These are phyloP conservation scores for Aureoboletus auriporus DNA, from an alignment of 768 basidiomycete species.

Conservation along the genomic window DNA sequence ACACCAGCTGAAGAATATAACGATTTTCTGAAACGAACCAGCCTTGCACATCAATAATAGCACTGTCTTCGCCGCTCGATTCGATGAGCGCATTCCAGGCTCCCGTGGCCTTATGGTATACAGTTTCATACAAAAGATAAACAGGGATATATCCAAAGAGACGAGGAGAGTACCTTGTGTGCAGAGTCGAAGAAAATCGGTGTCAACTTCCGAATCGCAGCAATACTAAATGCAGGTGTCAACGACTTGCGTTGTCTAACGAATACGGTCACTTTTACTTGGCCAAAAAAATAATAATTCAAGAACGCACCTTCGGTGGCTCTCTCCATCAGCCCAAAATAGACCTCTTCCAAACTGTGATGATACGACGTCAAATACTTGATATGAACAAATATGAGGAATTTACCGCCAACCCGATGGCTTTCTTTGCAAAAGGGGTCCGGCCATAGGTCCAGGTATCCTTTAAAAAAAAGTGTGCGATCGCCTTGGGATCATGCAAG, in stretches of 20 bases:
- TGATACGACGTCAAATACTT: neutral
- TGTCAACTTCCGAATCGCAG: conserved; percentile 20
- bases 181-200: conserved; percentile 27
- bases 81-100: conserved; percentile 30
- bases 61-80: conserved; percentile 12
- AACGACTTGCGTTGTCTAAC: conserved; percentile 25
- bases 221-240: conserved; percentile 23
- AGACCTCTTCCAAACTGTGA: conserved; percentile 28
- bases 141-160: neutral
- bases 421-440: conserved; percentile 28
- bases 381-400: no score
- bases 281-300: neutral
- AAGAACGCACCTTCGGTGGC: conserved; percentile 36
- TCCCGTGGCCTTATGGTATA: conserved; percentile 20
- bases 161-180: conserved; percentile 15
- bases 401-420: conserved; percentile 27
- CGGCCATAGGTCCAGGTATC: conserved; percentile 36
- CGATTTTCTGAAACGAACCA: conserved; percentile 19
- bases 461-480: conserved; percentile 9
- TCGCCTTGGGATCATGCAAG: conserved; percentile 39
- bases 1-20: neutral
- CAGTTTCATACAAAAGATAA: neutral
- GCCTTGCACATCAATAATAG: conserved; percentile 36
- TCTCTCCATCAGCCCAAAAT: conserved; percentile 34
- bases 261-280: neutral